Base-by-base conservation (phyloP, 768 basidiomycete species). In the Psilocybe sp. region DNA sequence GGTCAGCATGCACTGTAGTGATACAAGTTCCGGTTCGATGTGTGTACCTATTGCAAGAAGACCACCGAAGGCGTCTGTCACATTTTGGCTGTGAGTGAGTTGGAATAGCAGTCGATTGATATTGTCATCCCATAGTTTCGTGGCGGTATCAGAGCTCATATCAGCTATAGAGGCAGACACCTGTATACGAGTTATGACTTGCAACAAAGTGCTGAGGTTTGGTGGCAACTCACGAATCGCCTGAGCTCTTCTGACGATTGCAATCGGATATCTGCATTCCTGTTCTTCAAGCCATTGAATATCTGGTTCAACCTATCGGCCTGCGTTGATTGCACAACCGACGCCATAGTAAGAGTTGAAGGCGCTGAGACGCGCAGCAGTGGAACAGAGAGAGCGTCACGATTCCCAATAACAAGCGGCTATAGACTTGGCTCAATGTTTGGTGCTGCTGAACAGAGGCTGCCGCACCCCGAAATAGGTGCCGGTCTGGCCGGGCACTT, bases 81-180 rank as follows among this genome's bases (percentile, higher is more conserved):
- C 80, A 61, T 82, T 85, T 62, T 84, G 84, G 59, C 88, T 89
- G 62, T 94, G 91, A 50, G 89, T 85, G 40, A 93, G 78, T 57
- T 89, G 86, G 62, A 92, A 91, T 46, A 95, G 72, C 34, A 83
- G 73, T 54, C 81, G 78, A 63, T 85, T 92, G 58, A 95, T 87
- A 49, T 82, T 83, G 55, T 91, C 87, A 53, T 92, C 89, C 89
- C 90, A 93, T 43, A 92, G 70, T 63, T 91, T 90, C 0, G 83
- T 79, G 9, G 86, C 85, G 11, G 82, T 82, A 57, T 92, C 91
- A 1, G 89, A 82, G 9, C 88, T 82, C 80, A 91, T 85, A 62
- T 93, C 91, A 7, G 85, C 78, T 3, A 90, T 78, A 5, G 81
- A 81, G 31, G 80, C 80, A 8, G 81, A 78, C 18, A 92, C 85